Percentiles rank a stretch among this genome's conserved stretches.
phyloP scores from a whole-genome alignment of 108 stramenopile genomes.

The Nitzschia palea region DNA sequence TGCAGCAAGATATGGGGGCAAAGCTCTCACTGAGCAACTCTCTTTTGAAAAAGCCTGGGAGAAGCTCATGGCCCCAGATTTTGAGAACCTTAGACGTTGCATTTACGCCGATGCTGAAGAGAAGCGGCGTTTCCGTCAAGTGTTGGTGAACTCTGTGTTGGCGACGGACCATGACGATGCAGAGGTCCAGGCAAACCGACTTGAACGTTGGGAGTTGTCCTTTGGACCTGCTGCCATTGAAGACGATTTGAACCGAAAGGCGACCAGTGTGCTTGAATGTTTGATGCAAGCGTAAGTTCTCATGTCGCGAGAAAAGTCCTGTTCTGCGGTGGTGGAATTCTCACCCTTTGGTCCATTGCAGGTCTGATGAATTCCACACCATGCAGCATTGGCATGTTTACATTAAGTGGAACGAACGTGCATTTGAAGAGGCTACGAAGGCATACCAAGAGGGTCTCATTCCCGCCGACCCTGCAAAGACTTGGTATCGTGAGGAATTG shows the following conservation, averaged over 20 bases:
- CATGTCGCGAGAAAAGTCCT: too few species aligned
- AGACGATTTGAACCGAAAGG: conserved; percentile 10
- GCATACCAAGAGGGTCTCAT: conserved; percentile 35
- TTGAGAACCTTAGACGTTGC: conserved; percentile 24
- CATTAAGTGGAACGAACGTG: conserved; percentile 46
- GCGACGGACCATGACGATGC: conserved; percentile 41
- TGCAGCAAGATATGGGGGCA: conserved; percentile 36
- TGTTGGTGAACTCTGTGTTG: conserved; percentile 37
- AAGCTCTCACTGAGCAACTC: conserved; percentile 33
- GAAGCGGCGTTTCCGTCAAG: conserved; percentile 36
- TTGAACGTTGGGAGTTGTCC: conserved; percentile 36
- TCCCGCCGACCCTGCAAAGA: conserved; percentile 22
- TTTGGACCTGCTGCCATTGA: conserved; percentile 29
- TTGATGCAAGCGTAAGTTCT: conserved; percentile 27
- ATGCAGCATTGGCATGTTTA: conserved; percentile 44
- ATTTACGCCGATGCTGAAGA: conserved; percentile 30
- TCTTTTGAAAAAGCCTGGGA: conserved; percentile 39
- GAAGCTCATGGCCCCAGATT: conserved; percentile 33
- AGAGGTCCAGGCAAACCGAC: conserved; percentile 21
- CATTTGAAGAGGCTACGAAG: conserved; percentile 36
- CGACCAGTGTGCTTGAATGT: conserved; percentile 11
- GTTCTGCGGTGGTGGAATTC: too few species aligned
- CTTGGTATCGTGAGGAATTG: conserved; percentile 39
- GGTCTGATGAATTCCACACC: conserved; percentile 23
- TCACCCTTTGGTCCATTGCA: too few species aligned